Evolutionary conservation across 108 stramenopile genomes (phyloP), one percentile per base, ranked within the genome.

Genomic region (Skeletonema costatum): DNA sequence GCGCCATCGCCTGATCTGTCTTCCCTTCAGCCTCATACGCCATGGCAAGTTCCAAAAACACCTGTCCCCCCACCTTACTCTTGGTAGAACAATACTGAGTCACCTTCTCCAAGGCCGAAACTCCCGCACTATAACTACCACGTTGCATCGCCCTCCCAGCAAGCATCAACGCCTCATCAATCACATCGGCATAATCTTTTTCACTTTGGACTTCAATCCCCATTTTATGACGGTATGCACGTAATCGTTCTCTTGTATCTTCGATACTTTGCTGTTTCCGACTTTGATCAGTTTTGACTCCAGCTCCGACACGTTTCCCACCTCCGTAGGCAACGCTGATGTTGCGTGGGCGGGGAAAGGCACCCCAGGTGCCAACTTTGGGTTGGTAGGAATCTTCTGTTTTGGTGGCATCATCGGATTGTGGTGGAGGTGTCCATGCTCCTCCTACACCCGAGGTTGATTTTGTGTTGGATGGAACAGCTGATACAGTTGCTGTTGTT

Each of bases 321-420:
- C 97, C 97, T 10, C 97, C 97, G 63, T 93, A 98, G 2, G 97
- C 94, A 48, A 89, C 88, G 66, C 91, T 92, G 35, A 98, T 97
- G 73, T 96, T 94, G 60, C 87, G 91, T 25, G 97, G 97, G n/a
- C 97, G 89, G 64, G 91, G 88, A 77, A 98, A 98, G 44, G 87
- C 91, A 30, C 97, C 97, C 97, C 97, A 98, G 6, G 92, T 86
- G 13, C 94, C 94, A 13, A 68, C 64, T 63, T 90, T 90, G 7
- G 94, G 94, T 60, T 87, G 81, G 66, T 90, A 90, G 12, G 72
- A 46, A 11, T 89, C 89, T 29, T 61, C 77, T 32, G 29, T 60
- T 44, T 60, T 56, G 25, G 69, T 64, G 2, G 68, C 67, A 5
- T 70, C 67, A 5, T 70, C 67, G 60, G 70, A 69, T n/a, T 68